Percentiles rank a stretch among this genome's conserved stretches.
phyloP scores from a whole-genome alignment of 257 asterid species.

The Solanum tacnaense region DNA sequence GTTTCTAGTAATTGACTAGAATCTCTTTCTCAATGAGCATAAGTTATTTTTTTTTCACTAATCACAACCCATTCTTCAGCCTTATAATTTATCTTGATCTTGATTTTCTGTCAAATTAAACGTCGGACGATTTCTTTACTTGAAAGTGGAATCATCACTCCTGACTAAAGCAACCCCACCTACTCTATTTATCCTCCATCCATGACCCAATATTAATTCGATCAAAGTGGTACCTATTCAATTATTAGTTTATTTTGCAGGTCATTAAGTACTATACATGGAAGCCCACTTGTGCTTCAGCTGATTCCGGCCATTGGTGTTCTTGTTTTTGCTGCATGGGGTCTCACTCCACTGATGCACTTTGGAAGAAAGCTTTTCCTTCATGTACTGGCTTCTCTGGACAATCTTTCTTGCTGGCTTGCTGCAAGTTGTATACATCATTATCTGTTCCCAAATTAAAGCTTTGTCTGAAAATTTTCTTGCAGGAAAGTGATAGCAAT shows the following conservation, averaged over 20 bases:
- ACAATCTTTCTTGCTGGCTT: conserved; percentile 4
- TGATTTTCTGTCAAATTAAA: background rate
- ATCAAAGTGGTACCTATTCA: background rate
- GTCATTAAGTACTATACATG: conserved; percentile 13
- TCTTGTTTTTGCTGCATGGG: conserved; percentile 71
- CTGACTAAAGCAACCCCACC: background rate
- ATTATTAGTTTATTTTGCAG: conserved; percentile 6
- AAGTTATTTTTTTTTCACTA: background rate
- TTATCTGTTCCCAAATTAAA: background rate
- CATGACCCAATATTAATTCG: background rate
- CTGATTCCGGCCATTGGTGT: conserved; percentile 35
- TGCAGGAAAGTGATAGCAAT: conserved; percentile 62
- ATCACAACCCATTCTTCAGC: background rate
- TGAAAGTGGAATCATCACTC: background rate
- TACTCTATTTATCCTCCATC: background rate
- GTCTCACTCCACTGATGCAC: conserved; percentile 68
- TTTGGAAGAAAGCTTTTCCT: conserved; percentile 51
- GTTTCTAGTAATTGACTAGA: background rate
- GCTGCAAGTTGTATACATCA: background rate
- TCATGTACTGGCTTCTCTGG: conserved; percentile 29
- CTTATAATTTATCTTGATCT: background rate
- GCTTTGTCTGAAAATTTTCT: conserved; percentile 2
- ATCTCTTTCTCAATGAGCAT: background rate
- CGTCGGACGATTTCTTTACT: background rate
- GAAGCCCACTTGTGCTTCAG: conserved; percentile 16